phyloP scores from a whole-genome alignment of 768 basidiomycete species.

The Suillus spraguei region DNA sequence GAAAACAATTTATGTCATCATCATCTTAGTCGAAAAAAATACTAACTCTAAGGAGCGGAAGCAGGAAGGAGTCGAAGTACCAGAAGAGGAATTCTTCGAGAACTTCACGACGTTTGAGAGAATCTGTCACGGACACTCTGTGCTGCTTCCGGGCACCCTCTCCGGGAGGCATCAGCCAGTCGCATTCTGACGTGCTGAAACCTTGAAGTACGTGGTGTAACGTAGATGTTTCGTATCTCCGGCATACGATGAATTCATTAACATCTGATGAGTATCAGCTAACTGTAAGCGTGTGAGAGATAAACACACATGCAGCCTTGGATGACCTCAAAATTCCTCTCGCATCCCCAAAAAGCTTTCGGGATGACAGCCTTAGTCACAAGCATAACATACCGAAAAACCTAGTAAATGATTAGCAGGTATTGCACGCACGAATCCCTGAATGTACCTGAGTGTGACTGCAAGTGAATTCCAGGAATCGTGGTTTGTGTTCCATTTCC shows the following conservation, averaged over 20 bases:
- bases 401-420: conserved; percentile 41
- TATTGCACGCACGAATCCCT: conserved; percentile 1
- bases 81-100: conserved; percentile 91
- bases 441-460: conserved; percentile 56
- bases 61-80: conserved; percentile 88
- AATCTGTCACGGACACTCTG: conserved; percentile 65
- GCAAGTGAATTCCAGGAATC: conserved; percentile 80
- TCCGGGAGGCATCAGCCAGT: conserved; percentile 69
- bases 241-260: conserved; percentile 68
- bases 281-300: background rate
- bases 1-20: background rate
- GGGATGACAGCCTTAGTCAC: conserved; percentile 75
- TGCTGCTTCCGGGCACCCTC: conserved; percentile 39
- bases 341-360: conserved; percentile 76
- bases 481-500: conserved; percentile 59
- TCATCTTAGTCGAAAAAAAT: background rate
- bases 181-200: conserved; percentile 72
- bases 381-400: conserved; percentile 61
- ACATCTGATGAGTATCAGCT: conserved; percentile 50
- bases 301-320: conserved; percentile 48
- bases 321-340: conserved; percentile 61
- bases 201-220: conserved; percentile 79
- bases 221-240: conserved; percentile 81
- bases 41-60: conserved; percentile 76
- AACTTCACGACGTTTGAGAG: conserved; percentile 76